These are phyloP conservation scores for Castanospermum australe DNA, from an alignment of 306 rosid species.

Conservation along the genomic window DNA sequence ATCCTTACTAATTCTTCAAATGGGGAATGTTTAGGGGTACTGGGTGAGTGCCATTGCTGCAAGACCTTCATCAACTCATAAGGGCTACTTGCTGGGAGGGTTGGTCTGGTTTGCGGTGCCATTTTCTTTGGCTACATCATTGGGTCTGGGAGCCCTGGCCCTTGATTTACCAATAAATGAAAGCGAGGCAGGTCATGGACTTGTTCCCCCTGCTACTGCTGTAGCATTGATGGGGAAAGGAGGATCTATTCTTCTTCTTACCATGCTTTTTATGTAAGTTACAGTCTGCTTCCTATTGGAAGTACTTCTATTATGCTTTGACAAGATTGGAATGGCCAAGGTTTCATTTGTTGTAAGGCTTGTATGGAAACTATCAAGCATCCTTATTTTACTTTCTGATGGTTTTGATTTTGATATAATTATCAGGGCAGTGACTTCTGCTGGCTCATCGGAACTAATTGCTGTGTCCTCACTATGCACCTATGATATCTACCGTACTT, in stretches of 20 bases:
- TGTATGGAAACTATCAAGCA: background rate
- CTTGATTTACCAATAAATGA: conserved; percentile 79
- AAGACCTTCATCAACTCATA: conserved; percentile 92
- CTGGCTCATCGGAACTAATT: conserved; percentile 25
- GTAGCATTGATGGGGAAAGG: conserved; percentile 95
- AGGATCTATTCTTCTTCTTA: conserved; percentile 86
- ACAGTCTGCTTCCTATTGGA: background rate
- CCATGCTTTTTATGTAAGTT: conserved; percentile 94
- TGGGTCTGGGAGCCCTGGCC: conserved; percentile 92
- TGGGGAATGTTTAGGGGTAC: conserved; percentile 64
- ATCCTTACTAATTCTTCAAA: background rate
- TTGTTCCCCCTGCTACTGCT: conserved; percentile 95
- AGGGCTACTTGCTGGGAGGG: conserved; percentile 95
- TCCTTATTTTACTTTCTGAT: conserved; percentile 6
- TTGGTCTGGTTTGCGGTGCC: conserved; percentile 99
- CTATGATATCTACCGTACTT: conserved; percentile 82
- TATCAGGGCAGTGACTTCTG: too few relatives aligned
- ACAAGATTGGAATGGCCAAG: background rate
- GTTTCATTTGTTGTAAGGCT: background rate
- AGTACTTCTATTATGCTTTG: background rate
- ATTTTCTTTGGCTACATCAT: conserved; percentile 88
- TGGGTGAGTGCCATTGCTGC: conserved; percentile 99
- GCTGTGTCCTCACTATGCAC: conserved; percentile 87
- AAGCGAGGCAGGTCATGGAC: conserved; percentile 82
- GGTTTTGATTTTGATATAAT: background rate